These are phyloP conservation scores for Pleurotus sapidus DNA, from an alignment of 768 basidiomycete genomes.

Conservation along the genomic window DNA sequence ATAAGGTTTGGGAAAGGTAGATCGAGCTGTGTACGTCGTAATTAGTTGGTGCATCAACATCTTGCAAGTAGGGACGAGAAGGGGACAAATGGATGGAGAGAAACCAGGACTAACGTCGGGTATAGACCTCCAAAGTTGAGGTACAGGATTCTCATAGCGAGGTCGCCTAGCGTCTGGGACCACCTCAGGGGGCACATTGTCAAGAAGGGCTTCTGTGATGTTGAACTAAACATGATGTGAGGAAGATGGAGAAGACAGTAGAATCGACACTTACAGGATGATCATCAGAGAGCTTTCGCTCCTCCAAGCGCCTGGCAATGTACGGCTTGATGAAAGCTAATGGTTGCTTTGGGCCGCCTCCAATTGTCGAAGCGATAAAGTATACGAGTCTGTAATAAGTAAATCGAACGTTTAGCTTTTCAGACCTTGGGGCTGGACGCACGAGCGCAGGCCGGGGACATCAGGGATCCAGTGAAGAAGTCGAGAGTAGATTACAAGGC, in stretches of 20 bases:
- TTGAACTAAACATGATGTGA: neutral
- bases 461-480: neutral
- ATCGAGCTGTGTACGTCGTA: neutral
- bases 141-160: neutral
- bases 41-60: neutral
- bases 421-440: neutral
- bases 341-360: conserved; percentile 6
- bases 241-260: neutral
- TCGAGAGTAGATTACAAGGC: neutral
- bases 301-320: neutral
- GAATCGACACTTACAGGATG: neutral
- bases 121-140: conserved; percentile 8
- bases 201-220: neutral
- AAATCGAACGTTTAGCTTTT: neutral
- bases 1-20: neutral
- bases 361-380: conserved; percentile 3
- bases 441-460: conserved; percentile 3
- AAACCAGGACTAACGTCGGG: neutral
- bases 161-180: neutral
- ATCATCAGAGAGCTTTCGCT: neutral
- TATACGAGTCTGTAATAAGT: neutral
- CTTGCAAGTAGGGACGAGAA: neutral
- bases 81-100: neutral
- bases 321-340: conserved; percentile 1
- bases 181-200: neutral